Conservation (phyloP, 257 asterid species). For the Gynochthodes officinalis region DNA sequence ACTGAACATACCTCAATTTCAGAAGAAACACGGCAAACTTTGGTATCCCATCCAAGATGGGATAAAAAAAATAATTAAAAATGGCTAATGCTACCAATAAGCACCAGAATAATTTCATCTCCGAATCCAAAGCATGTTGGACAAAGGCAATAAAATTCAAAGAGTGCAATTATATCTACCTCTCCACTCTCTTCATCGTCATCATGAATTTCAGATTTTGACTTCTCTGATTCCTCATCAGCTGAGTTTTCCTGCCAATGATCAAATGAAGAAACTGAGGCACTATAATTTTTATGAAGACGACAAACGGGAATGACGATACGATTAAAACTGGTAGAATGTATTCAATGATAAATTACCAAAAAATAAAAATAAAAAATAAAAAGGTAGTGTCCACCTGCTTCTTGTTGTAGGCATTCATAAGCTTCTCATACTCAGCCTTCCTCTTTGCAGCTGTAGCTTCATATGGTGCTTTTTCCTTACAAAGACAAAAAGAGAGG, state of each 20-base stretch:
- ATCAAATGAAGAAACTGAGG: constrained; percentile 15
- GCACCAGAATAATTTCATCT: background rate
- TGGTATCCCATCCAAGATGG: too few species aligned
- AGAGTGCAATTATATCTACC: constrained; percentile 32
- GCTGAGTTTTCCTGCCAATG: constrained; percentile 76
- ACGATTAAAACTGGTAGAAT: background rate
- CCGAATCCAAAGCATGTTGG: background rate
- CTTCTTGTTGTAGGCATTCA: constrained; percentile 84
- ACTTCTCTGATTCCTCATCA: constrained; percentile 75
- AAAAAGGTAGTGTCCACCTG: constrained; percentile 55
- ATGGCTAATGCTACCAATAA: too few species aligned
- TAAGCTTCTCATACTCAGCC: constrained; percentile 68
- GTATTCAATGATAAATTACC: background rate
- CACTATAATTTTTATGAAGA: background rate
- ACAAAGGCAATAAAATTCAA: background rate
- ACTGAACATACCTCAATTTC: background rate
- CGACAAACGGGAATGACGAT: background rate
- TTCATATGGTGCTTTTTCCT: constrained; percentile 98
- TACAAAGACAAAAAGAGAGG: constrained; percentile 22
- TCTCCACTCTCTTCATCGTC: constrained; percentile 61
- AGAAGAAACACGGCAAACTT: too few species aligned
- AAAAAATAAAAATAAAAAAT: too few species aligned
- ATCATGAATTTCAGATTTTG: constrained; percentile 63
- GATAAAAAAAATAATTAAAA: too few species aligned
- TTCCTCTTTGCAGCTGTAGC: constrained; percentile 92